These are phyloP conservation scores for Backusella mclennaniae DNA, from an alignment of 192 early-diverging fungal species.

Conservation along the genomic window DNA sequence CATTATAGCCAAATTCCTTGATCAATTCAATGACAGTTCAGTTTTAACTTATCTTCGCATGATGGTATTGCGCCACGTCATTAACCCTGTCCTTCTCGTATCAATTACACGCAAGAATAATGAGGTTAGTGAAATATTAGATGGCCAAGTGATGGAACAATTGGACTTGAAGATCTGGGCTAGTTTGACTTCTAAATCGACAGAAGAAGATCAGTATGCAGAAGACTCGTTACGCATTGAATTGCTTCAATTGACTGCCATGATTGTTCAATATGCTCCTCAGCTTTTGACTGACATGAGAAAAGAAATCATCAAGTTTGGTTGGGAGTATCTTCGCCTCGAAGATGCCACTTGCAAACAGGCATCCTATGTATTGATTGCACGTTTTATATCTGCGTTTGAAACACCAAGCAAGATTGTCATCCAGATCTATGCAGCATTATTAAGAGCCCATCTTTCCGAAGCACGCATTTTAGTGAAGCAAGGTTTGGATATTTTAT, in stretches of 20 bases:
- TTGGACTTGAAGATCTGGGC: constrained; percentile 63
- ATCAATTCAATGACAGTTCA: constrained; percentile 60
- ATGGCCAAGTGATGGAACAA: constrained; percentile 55
- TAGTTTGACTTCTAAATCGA: constrained; percentile 45
- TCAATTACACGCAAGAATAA: constrained; percentile 52
- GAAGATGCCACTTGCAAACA: constrained; percentile 97
- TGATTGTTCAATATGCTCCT: constrained; percentile 82
- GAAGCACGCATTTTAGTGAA: constrained; percentile 87
- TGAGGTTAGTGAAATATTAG: constrained; percentile 55
- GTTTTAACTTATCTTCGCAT: constrained; percentile 68
- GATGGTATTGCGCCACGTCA: constrained; percentile 70
- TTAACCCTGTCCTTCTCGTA: constrained; percentile 85
- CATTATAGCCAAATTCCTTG: constrained; percentile 77
- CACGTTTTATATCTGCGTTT: constrained; percentile 90
- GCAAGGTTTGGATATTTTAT: constrained; percentile 91
- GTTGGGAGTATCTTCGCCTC: constrained; percentile 79
- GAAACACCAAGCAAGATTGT: constrained; percentile 90
- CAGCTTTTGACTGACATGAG: constrained; percentile 71
- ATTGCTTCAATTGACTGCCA: constrained; percentile 87
- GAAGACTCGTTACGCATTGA: constrained; percentile 78
- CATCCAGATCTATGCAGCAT: constrained; percentile 81
- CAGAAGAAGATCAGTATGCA: constrained; percentile 55
- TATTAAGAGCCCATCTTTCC: constrained; percentile 86
- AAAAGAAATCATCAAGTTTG: constrained; percentile 94
- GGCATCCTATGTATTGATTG: constrained; percentile 90